A percentile compares a stretch with the other conserved stretches of the same genome.
Evolutionary conservation across 306 rosid species (phyloP).

Genomic region (Begonia loranthoides): DNA sequence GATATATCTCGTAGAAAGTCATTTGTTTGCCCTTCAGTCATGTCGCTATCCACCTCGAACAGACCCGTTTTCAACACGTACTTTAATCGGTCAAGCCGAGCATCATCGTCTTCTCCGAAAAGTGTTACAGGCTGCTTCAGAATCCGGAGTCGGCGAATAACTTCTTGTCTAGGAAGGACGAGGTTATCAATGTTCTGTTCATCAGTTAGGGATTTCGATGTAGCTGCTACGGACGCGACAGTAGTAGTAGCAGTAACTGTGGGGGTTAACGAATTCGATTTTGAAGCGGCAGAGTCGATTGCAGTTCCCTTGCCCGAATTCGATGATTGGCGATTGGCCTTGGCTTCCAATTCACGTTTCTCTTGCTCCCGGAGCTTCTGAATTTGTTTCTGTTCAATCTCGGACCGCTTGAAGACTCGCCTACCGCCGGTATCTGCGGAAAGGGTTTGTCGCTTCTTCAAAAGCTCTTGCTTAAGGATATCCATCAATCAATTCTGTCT

Average conservation of each 20-base stretch:
- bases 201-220: slow-evolving; percentile 37
- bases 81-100: slow-evolving; percentile 74
- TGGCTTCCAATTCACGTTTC: slow-evolving; percentile 80
- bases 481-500: slow-evolving; percentile 46
- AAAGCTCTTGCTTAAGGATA: slow-evolving; percentile 68
- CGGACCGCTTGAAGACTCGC: slow-evolving; percentile 81
- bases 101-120: slow-evolving; percentile 84
- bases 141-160: slow-evolving; percentile 79
- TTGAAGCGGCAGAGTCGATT: slow-evolving; percentile 4
- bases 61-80: slow-evolving; percentile 66
- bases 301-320: slow-evolving; percentile 20
- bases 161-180: slow-evolving; percentile 75
- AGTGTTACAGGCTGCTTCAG: slow-evolving; percentile 87
- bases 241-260: slow-evolving; percentile 18
- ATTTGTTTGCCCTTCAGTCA: slow-evolving; percentile 95
- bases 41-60: slow-evolving; percentile 90
- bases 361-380: slow-evolving; percentile 89
- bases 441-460: slow-evolving; percentile 64
- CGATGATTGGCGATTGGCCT: slow-evolving; percentile 40
- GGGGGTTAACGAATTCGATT: slow-evolving; percentile 16
- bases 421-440: slow-evolving; percentile 72
- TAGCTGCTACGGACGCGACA: slow-evolving; percentile 24
- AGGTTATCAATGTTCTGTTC: slow-evolving; percentile 75
- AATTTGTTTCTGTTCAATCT: slow-evolving; percentile 68
- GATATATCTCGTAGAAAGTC: slow-evolving; percentile 87